Conservation (phyloP, 202 grass and related monocot genomes). For the Setaria viridis region DNA sequence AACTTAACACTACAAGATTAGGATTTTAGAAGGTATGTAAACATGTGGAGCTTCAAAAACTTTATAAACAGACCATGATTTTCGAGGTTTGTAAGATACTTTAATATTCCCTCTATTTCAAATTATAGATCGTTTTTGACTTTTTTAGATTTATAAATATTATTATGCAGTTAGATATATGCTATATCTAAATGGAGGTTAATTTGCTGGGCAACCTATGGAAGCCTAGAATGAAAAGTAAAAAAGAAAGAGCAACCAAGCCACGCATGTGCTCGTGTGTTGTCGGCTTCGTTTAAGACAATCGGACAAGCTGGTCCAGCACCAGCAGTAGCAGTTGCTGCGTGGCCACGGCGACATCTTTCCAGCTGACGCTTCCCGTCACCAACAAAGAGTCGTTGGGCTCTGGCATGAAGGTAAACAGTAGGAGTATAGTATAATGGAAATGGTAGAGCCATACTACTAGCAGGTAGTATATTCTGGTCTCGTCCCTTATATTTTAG, state of each 20-base stretch:
- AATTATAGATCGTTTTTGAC: too few relatives aligned
- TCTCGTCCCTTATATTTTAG: background rate
- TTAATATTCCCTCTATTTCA: too few relatives aligned
- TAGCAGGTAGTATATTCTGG: background rate
- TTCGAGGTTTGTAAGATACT: too few relatives aligned
- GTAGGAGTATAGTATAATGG: background rate
- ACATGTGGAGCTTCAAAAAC: too few relatives aligned
- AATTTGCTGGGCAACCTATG: too few relatives aligned
- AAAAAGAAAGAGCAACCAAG: background rate
- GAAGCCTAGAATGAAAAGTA: background rate
- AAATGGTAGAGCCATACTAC: too few relatives aligned
- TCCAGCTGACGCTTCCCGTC: background rate
- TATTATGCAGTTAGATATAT: too few relatives aligned
- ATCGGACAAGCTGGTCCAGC: background rate
- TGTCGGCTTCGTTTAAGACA: background rate
- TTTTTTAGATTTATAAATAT: too few relatives aligned
- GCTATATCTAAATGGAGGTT: too few relatives aligned
- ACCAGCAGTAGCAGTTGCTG: background rate
- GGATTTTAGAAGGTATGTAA: too few relatives aligned
- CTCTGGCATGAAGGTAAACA: background rate
- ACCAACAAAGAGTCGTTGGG: background rate
- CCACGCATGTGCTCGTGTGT: background rate
- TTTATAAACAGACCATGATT: too few relatives aligned
- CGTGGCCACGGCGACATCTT: background rate
- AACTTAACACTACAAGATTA: too few relatives aligned